Conservation (phyloP, 495 filamentous ascomycete genomes). For the Penicillium manginii region DNA sequence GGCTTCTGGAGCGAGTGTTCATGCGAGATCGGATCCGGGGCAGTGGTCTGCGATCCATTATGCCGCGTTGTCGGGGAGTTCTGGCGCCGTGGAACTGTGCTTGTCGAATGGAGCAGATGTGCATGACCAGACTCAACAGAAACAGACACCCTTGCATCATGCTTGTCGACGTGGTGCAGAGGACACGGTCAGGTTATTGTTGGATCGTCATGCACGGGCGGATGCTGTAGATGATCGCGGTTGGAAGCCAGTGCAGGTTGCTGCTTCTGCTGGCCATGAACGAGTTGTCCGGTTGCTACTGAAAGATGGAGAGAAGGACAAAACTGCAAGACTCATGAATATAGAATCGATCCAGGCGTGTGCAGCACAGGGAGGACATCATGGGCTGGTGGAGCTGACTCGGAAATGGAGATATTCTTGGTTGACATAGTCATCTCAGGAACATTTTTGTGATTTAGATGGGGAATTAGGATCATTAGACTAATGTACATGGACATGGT, state of each 20-base stretch:
- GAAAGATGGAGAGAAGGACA: not conserved
- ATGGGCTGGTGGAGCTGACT: not conserved
- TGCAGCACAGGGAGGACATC: not conserved
- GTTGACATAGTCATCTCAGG: not conserved
- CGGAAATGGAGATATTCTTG: conserved; percentile 1
- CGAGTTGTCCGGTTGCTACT: not conserved
- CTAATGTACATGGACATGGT: conserved; percentile 9
- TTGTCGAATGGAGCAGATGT: not conserved
- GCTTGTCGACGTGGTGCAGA: not conserved
- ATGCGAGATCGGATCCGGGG: not conserved
- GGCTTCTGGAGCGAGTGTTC: not conserved
- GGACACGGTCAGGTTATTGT: not conserved
- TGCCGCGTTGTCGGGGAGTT: not conserved
- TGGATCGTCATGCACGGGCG: not conserved
- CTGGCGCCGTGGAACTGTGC: not conserved
- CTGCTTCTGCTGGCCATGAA: not conserved
- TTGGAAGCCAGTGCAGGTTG: not conserved
- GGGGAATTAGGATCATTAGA: conserved; percentile 1
- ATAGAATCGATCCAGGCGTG: not conserved
- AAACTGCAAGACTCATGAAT: not conserved
- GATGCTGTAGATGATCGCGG: not conserved
- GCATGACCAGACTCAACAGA: not conserved
- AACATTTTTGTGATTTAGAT: no score
- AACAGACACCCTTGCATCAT: not conserved
- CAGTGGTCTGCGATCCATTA: not conserved